Percentiles rank a stretch among this genome's conserved stretches.
Conservation (phyloP, 2,329 filamentous ascomycete species). For the Neurospora sp. region DNA sequence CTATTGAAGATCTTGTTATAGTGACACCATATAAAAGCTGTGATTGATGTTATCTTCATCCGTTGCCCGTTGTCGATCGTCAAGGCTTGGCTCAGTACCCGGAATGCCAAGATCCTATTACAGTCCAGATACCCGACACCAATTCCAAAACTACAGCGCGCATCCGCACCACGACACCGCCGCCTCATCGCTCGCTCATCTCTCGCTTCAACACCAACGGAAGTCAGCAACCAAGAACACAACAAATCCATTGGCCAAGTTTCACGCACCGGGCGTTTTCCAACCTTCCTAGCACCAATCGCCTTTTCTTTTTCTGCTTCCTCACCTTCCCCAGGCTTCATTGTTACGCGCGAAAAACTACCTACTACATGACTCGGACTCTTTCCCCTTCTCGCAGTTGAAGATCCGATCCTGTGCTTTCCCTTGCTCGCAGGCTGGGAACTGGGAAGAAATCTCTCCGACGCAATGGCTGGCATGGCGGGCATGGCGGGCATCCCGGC, state of each 20-base stretch:
- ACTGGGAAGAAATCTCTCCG: neutral
- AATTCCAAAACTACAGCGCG: no score
- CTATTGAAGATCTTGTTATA: no score
- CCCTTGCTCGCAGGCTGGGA: neutral
- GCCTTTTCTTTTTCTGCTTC: neutral
- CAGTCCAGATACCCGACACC: no score
- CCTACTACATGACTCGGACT: neutral
- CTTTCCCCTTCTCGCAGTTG: neutral
- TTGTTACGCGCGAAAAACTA: neutral
- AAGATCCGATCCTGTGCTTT: neutral
- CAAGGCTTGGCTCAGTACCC: no score
- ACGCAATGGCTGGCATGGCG: neutral
- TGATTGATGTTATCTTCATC: no score
- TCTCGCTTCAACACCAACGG: no score
- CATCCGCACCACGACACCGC: no score
- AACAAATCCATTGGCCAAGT: neutral
- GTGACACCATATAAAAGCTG: no score
- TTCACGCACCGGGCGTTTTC: neutral
- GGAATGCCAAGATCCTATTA: no score
- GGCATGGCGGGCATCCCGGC: neutral
- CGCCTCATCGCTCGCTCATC: no score
- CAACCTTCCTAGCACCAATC: neutral
- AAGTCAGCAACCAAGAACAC: neutral
- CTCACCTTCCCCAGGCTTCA: neutral
- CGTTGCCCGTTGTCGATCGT: no score